Evolutionary conservation across 129 eudicot genomes (phyloP).

Genomic region (Oenanthe sinensis): DNA sequence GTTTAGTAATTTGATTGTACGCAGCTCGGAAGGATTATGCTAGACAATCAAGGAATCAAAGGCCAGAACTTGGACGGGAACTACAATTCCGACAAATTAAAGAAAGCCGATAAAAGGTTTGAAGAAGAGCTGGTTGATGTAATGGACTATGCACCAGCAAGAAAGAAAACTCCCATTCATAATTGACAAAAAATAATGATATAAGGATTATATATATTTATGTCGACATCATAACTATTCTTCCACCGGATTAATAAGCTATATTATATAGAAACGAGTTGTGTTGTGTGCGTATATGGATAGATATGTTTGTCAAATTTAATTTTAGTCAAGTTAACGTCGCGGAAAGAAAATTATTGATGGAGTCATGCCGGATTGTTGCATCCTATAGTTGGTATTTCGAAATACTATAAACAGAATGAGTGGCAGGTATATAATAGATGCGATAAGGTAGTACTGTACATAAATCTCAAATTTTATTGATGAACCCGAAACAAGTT

Average conservation of each 20-base stretch:
- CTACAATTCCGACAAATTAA: background rate
- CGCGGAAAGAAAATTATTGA: background rate
- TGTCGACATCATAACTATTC: too few relatives aligned
- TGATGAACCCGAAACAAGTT: background rate
- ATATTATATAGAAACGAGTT: too few relatives aligned
- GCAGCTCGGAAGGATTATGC: background rate
- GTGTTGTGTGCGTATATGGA: background rate
- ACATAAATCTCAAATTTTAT: background rate
- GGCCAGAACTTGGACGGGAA: background rate
- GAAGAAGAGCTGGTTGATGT: background rate
- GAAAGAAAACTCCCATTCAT: conserved; percentile 7
- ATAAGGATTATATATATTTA: too few relatives aligned
- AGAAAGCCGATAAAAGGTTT: background rate
- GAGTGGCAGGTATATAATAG: background rate
- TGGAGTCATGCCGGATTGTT: background rate
- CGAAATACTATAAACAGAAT: background rate
- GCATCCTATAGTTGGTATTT: background rate
- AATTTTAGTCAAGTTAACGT: too few relatives aligned
- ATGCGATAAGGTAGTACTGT: background rate
- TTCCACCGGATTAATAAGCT: too few relatives aligned
- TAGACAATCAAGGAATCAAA: background rate
- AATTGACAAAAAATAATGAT: background rate
- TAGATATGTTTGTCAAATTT: too few relatives aligned
- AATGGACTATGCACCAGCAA: conserved; percentile 4
- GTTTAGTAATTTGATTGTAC: background rate